Percentiles rank a stretch among this genome's conserved stretches.
phyloP scores from a whole-genome alignment of 768 basidiomycete genomes.

The Pleurotus platypus region DNA sequence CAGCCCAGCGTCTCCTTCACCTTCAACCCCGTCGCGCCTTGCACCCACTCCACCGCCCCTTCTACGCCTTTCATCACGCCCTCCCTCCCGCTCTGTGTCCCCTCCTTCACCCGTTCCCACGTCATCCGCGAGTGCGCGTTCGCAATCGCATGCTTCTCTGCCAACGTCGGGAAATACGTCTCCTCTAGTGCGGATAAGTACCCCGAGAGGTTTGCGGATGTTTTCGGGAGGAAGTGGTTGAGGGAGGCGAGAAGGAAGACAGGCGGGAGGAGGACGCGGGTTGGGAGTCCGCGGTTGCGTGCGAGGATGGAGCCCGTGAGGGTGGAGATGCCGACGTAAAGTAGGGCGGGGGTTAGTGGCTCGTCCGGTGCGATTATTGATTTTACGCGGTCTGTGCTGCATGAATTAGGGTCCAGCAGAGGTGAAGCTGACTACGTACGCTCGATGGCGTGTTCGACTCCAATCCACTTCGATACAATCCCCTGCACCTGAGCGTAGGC shows the following conservation, averaged over 20 bases:
- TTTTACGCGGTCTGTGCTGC: slow-evolving; percentile 68
- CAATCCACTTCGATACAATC: slow-evolving; percentile 80
- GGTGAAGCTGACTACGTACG: slow-evolving; percentile 46
- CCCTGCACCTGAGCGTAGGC: slow-evolving; percentile 68
- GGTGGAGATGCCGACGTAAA: slow-evolving; percentile 87
- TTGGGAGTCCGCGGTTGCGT: slow-evolving; percentile 67
- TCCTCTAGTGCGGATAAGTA: slow-evolving; percentile 74
- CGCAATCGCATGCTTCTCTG: slow-evolving; percentile 64
- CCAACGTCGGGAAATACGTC: slow-evolving; percentile 61
- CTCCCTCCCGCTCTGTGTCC: slow-evolving; percentile 41
- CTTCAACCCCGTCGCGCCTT: slow-evolving; percentile 73
- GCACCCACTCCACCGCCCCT: slow-evolving; percentile 48
- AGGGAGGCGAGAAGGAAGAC: slow-evolving; percentile 65
- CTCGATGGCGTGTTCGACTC: slow-evolving; percentile 81
- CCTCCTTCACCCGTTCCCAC: slow-evolving; percentile 53
- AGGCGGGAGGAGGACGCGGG: slow-evolving; percentile 76
- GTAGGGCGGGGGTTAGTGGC: slow-evolving; percentile 80
- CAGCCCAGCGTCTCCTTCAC: slow-evolving; percentile 56
- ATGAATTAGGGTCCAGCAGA: background rate
- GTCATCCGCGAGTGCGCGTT: slow-evolving; percentile 59
- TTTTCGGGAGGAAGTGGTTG: slow-evolving; percentile 85
- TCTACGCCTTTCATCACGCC: slow-evolving; percentile 41
- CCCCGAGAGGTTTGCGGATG: slow-evolving; percentile 60
- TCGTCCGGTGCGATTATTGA: slow-evolving; percentile 78
- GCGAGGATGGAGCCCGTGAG: slow-evolving; percentile 86